Percentiles rank a stretch among this genome's conserved stretches.
Evolutionary conservation across 2,329 filamentous ascomycete genomes (phyloP).

Genomic region (Trichoderma sp.): DNA sequence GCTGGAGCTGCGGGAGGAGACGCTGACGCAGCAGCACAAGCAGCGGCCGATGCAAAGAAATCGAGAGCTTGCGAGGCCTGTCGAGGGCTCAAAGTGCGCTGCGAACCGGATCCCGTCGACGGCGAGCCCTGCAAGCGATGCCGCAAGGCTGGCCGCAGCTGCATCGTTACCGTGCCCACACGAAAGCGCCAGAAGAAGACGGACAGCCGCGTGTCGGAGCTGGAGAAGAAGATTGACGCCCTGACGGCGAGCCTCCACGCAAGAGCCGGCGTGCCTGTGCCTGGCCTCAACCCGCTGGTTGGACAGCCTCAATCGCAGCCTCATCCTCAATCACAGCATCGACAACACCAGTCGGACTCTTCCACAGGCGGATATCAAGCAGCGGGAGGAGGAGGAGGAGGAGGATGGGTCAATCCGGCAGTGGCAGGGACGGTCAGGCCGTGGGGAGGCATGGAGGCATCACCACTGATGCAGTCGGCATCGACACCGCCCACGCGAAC

Average conservation of each 20-base stretch:
- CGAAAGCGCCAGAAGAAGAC: constrained; percentile 89
- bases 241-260: constrained; percentile 76
- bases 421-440: not conserved
- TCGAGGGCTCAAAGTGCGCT: constrained; percentile 76
- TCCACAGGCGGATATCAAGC: not conserved
- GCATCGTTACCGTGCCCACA: constrained; percentile 70
- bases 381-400: not conserved
- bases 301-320: not conserved
- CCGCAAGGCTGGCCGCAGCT: constrained; percentile 73
- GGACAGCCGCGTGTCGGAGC: constrained; percentile 81
- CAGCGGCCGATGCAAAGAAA: constrained; percentile 55
- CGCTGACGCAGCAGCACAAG: not conserved
- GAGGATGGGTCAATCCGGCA: not conserved
- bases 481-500: not conserved
- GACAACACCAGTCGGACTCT: constrained; percentile 1
- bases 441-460: constrained; percentile 15
- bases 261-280: constrained; percentile 25
- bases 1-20: constrained; percentile 17
- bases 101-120: constrained; percentile 68
- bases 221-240: constrained; percentile 90
- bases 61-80: constrained; percentile 73
- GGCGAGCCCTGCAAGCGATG: constrained; percentile 70
- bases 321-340: not conserved
- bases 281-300: not conserved
- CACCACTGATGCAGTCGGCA: constrained; percentile 14